A percentile compares a stretch with the other conserved stretches of the same genome.
Evolutionary conservation across 352 stramenopile genomes (phyloP).

Genomic region (Phytopythium boreale): DNA sequence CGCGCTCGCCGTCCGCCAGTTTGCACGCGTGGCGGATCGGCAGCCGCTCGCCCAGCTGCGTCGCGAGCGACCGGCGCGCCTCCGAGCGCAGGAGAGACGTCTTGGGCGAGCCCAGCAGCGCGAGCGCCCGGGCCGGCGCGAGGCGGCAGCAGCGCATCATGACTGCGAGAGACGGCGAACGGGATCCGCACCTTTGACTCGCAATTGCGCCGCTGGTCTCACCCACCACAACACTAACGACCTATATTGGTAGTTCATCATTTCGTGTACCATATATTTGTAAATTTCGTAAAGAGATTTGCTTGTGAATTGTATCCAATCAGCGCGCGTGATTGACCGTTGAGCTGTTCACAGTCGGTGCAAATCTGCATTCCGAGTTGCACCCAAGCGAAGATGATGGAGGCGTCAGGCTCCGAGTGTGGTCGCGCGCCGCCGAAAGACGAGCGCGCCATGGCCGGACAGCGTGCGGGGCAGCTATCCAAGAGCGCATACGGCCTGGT

Average conservation of each 20-base stretch:
- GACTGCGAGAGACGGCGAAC: no score
- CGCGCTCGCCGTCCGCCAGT: constrained; percentile 33
- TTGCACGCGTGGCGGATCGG: constrained; percentile 44
- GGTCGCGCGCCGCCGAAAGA: background rate
- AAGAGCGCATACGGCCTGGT: constrained; percentile 36
- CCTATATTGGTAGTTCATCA: constrained; percentile 3
- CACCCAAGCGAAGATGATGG: background rate
- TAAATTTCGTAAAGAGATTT: no score
- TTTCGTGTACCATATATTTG: no score
- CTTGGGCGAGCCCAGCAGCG: background rate
- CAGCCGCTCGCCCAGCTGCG: constrained; percentile 21
- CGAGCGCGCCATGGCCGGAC: background rate
- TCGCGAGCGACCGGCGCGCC: constrained; percentile 11
- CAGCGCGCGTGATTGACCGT: background rate
- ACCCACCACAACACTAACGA: background rate
- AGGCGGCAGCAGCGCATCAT: constrained; percentile 17
- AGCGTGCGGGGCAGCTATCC: background rate
- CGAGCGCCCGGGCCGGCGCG: constrained; percentile 8
- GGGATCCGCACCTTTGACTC: no score
- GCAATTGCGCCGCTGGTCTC: no score
- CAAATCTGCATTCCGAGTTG: background rate
- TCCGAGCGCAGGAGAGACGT: background rate
- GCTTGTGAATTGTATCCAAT: background rate
- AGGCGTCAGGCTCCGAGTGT: background rate
- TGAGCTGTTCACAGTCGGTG: background rate